Base-by-base conservation (phyloP, 2,329 filamentous ascomycete species). In the Dactylellina leptospora region DNA sequence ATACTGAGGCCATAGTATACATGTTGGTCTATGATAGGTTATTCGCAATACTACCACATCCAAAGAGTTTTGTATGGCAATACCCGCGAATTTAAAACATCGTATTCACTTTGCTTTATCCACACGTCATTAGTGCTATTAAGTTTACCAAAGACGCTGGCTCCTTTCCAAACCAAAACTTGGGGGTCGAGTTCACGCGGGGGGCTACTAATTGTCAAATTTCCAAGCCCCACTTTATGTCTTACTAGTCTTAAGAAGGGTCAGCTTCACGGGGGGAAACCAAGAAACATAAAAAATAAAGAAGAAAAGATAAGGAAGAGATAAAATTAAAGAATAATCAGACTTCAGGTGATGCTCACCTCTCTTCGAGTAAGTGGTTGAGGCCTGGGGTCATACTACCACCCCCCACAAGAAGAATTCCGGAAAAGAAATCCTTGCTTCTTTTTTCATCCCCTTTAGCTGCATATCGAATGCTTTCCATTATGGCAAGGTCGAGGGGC, bases 151-250 rank as follows among this genome's bases (percentile, higher is more conserved):
- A 97, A 99, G 13, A 99, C 93, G 78, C 92, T 96, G 0, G 91
- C 95, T 2, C 95, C 95, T 84, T 99, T 99, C 95, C 95, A 99
- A 6, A 89, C 88, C 58, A 97, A 90, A n/a, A 97, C 93, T 81
- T 97, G 92, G 71, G 95, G 92, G 80, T 99, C 95, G 82, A 99
- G 89, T 77, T 99, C 95, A 77, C 93, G 85, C 0, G 95, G 95
- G n/a, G 87, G 87, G 18, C 85, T 83, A 0, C 85, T 86, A 22
- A 90, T 86, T 73, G 89, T 82, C 62, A 90, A 95, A 72, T 84
- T 83, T 73, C 86, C 87, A 56, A 88, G 86, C 22, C 88, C 80
- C 73, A 88, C 87, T 82, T 55, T 64, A 30, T 64, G 69, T 22
- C 40, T 59, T 10, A 72, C 36, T 6, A 70, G 23, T 3, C 69